Evolutionary conservation across 2,329 filamentous ascomycete species (phyloP), one percentile per base, ranked within the genome.

Genomic region (Pleochaeta shiraiana): DNA sequence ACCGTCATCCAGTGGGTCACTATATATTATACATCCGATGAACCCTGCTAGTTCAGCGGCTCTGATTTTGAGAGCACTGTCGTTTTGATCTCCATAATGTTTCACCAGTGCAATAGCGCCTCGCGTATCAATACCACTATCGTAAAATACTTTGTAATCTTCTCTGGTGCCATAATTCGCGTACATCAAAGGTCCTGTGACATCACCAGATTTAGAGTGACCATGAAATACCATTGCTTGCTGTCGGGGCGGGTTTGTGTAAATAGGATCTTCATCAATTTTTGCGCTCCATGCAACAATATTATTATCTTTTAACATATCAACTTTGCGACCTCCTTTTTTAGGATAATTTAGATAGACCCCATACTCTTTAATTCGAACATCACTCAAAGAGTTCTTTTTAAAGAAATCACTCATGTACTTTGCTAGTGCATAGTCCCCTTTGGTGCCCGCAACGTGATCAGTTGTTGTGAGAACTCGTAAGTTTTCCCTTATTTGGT

Each of bases 271-370:
- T 76, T 97, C 93, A 71, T 98, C 92, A 63, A 98, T 77, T 67
- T 81, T 81, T 14, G 92, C 93, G 65, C 84, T 81, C 91, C 91
- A 97, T 19, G 75, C 76, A 39, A 84, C 77, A 67, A 83, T 75
- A 1, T 79, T 84, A 63, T 85, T 82, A 0, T 80, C 80, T 39
- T 86, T 84, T 67, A 95, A 77, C 63, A 98, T 88, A 67, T 91
- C 84, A 45, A 98, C 85, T 65, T 84, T 82, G 62, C 93, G 81
- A 14, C 92, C 93, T 66, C 83, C 85, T 31, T 80, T 76, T 67
- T 79, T 86, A 0, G 93, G 90, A 73, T 95, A 98, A 74, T 97
- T 97, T 71, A 97, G 77, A 73, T 96, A 97, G 19, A 95, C 91
- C 70, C 86, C 81, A 74, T 88, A 95, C 72, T 90, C 83, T 70